A percentile compares a stretch with the other conserved stretches of the same genome.
phyloP scores from a whole-genome alignment of 2,329 filamentous ascomycete genomes.

The Conoideocrella luteorostrata region DNA sequence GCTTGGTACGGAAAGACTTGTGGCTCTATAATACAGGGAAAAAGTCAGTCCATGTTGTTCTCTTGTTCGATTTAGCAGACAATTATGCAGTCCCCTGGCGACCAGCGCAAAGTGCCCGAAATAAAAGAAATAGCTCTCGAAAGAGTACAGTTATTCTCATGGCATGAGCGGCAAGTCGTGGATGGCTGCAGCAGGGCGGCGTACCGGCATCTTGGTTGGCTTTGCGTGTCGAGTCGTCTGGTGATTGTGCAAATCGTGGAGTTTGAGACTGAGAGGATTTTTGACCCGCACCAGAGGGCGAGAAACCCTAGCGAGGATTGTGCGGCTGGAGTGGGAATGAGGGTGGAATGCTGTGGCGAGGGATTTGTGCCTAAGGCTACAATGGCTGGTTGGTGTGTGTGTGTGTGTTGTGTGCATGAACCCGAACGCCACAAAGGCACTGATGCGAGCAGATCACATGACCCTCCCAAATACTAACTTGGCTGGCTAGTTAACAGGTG shows the following conservation, averaged over 20 bases:
- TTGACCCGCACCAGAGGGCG: conserved; percentile 27
- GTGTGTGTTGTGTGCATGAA: too few species aligned
- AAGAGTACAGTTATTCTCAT: neutral
- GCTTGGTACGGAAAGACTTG: conserved; percentile 99
- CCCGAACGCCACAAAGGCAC: too few species aligned
- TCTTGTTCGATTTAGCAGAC: too few species aligned
- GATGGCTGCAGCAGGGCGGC: conserved; percentile 14
- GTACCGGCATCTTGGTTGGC: conserved; percentile 37
- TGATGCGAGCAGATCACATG: too few species aligned
- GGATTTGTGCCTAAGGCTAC: neutral
- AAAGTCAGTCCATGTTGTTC: conserved; percentile 5
- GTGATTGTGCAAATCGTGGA: conserved; percentile 26
- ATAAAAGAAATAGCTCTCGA: neutral
- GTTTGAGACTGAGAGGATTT: conserved; percentile 27
- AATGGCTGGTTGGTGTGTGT: too few species aligned
- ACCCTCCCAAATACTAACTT: too few species aligned
- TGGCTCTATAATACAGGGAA: conserved; percentile 62
- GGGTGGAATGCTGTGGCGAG: neutral
- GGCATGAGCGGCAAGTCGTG: conserved; percentile 4
- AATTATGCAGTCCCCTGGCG: neutral
- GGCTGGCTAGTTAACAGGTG: too few species aligned
- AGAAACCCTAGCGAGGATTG: conserved; percentile 32
- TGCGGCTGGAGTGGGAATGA: neutral
- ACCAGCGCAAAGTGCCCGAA: neutral
- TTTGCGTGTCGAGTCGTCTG: conserved; percentile 31